Conservation (phyloP, 352 stramenopile species). For the Globisporangium spiculum region DNA sequence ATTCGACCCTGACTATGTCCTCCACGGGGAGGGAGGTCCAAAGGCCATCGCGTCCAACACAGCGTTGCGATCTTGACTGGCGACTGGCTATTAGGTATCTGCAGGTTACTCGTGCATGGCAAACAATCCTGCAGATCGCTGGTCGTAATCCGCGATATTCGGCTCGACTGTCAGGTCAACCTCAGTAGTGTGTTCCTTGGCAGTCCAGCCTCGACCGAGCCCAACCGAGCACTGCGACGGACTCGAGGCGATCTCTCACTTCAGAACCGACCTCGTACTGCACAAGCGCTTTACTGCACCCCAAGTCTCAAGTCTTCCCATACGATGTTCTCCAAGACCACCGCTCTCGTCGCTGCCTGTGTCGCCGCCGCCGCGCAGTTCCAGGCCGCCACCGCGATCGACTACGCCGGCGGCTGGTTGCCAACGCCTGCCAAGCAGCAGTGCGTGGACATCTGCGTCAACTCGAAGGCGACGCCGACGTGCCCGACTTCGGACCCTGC, state of each 20-base stretch:
- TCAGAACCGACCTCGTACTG: background rate
- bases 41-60: background rate
- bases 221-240: background rate
- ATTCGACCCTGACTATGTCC: background rate
- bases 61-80: background rate
- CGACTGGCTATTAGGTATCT: background rate
- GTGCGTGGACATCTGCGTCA: constrained; percentile 69
- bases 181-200: background rate
- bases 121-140: background rate
- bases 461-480: constrained; percentile 41
- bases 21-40: background rate
- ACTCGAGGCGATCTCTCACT: background rate
- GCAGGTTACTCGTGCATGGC: background rate
- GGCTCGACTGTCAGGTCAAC: background rate
- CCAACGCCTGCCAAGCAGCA: constrained; percentile 29
- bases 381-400: constrained; percentile 18
- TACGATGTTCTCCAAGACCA: constrained; percentile 17
- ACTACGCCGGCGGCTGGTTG: constrained; percentile 63
- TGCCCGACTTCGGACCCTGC: constrained; percentile 29
- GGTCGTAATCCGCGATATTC: background rate
- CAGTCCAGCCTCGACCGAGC: too few species aligned
- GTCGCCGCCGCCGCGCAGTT: constrained; percentile 5
- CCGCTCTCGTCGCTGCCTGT: constrained; percentile 8
- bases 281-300: background rate
- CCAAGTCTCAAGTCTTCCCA: background rate